phyloP scores from a whole-genome alignment of 2,329 filamentous ascomycete genomes.

The Mariannaea elegans region DNA sequence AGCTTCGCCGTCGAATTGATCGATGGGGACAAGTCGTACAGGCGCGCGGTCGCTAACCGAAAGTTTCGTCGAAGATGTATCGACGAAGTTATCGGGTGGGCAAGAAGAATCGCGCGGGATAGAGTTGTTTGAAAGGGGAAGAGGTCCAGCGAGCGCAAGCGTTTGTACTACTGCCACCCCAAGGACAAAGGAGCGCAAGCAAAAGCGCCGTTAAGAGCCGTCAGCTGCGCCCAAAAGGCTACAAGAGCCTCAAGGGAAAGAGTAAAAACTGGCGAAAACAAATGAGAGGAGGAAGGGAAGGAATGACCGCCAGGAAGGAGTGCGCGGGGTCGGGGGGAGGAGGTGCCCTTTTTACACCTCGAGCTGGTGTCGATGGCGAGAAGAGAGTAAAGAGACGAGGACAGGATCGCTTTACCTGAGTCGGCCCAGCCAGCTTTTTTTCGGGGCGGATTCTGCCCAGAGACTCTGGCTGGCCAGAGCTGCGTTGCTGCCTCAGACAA shows the following conservation, averaged over 20 bases:
- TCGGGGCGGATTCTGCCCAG: conserved; percentile 30
- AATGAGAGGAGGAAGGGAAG: conserved; percentile 23
- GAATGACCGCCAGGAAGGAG: conserved; percentile 26
- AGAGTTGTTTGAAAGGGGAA: neutral
- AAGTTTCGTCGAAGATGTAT: conserved; percentile 8
- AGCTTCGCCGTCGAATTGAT: conserved; percentile 31
- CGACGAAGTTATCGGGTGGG: neutral
- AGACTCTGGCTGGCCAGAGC: conserved; percentile 25
- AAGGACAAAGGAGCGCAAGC: conserved; percentile 7
- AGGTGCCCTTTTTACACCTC: conserved; percentile 44
- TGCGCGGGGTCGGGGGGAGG: conserved; percentile 26
- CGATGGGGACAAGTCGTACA: conserved; percentile 12
- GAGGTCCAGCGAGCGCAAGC: conserved; percentile 2
- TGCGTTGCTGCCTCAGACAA: conserved; percentile 50
- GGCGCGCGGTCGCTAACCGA: conserved; percentile 4
- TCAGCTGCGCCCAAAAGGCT: conserved; percentile 19
- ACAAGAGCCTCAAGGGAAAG: conserved; percentile 14
- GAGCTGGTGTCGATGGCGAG: conserved; percentile 34
- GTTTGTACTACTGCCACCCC: conserved; percentile 8
- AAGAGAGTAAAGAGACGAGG: conserved; percentile 37
- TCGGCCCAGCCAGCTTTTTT: conserved; percentile 46
- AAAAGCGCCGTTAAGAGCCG: neutral
- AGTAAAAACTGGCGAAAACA: conserved; percentile 16
- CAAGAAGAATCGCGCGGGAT: conserved; percentile 8
- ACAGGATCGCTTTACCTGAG: conserved; percentile 31